These are phyloP conservation scores for Chloroidium sp. DNA, from an alignment of 163 green algal genomes.

Conservation along the genomic window DNA sequence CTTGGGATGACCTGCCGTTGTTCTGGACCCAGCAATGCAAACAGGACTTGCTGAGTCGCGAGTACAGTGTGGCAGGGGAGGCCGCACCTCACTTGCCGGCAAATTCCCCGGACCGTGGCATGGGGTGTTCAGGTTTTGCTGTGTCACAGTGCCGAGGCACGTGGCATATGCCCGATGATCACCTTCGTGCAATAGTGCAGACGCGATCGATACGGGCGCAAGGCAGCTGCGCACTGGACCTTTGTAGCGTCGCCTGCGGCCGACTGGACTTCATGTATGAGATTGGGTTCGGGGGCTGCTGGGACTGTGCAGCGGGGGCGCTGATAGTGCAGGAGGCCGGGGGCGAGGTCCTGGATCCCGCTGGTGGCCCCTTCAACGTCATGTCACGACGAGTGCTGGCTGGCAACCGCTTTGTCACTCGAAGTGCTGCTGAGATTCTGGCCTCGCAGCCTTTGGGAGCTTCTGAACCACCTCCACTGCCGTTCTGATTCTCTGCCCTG, in stretches of 20 bases:
- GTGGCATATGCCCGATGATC: too few relatives aligned
- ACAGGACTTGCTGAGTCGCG: too few relatives aligned
- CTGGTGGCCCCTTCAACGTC: conserved; percentile 64
- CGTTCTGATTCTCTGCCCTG: too few relatives aligned
- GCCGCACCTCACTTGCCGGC: too few relatives aligned
- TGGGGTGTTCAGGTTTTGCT: too few relatives aligned
- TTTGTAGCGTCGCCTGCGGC: conserved; percentile 57
- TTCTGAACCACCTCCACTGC: conserved; percentile 27
- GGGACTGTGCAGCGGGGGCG: conserved; percentile 78
- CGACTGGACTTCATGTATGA: conserved; percentile 91
- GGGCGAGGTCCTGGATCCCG: conserved; percentile 70
- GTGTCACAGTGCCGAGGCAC: too few relatives aligned
- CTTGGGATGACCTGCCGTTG: too few relatives aligned
- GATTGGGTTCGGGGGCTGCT: conserved; percentile 49
- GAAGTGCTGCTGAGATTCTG: conserved; percentile 47
- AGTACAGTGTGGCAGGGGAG: too few relatives aligned
- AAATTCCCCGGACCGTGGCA: too few relatives aligned
- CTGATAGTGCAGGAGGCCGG: conserved; percentile 80
- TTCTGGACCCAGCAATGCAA: too few relatives aligned
- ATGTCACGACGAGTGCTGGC: conserved; percentile 76
- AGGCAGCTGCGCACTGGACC: conserved; percentile 88
- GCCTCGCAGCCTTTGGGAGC: conserved; percentile 30
- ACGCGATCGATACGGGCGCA: conserved; percentile 62
- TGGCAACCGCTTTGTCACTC: conserved; percentile 50
- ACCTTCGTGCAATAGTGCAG: background rate